Percentiles rank a stretch among this genome's conserved stretches.
These are phyloP conservation scores for Lachnellula willkommii DNA, from an alignment of 2,329 filamentous ascomycete genomes.

Conservation along the genomic window DNA sequence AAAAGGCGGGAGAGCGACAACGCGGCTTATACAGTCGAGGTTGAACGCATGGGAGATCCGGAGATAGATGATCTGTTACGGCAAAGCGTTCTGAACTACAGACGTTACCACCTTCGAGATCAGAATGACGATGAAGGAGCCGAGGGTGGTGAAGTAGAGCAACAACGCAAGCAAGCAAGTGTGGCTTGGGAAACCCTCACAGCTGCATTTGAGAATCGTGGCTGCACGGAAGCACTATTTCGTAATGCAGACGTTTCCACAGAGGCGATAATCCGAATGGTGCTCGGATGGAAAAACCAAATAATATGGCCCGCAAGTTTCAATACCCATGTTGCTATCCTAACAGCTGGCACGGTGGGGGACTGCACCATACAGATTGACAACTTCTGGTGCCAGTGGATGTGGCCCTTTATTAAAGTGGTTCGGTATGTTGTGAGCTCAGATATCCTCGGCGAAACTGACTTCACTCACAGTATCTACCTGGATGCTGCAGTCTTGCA, in stretches of 20 bases:
- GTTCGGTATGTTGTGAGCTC: slow-evolving; percentile 6
- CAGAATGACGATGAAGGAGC: not conserved
- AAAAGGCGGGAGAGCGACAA: slow-evolving; percentile 7
- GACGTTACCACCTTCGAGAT: slow-evolving; percentile 10
- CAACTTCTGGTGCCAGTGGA: slow-evolving; percentile 2
- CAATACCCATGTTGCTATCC: slow-evolving; percentile 1
- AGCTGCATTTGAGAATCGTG: slow-evolving; percentile 6
- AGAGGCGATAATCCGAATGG: slow-evolving; percentile 6
- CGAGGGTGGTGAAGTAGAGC: not conserved
- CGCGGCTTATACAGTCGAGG: slow-evolving; percentile 9
- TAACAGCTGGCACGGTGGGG: not conserved
- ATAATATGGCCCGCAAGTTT: slow-evolving; percentile 11
- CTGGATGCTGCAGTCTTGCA: slow-evolving; percentile 7
- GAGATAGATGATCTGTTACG: slow-evolving; percentile 12
- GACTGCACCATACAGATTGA: slow-evolving; percentile 5
- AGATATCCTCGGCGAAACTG: not conserved
- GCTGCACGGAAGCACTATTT: slow-evolving; percentile 6
- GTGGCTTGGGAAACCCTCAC: slow-evolving; percentile 11
- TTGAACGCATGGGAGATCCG: slow-evolving; percentile 10
- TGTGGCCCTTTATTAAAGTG: slow-evolving; percentile 16
- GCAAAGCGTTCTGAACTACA: slow-evolving; percentile 12
- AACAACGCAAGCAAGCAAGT: slow-evolving; percentile 5
- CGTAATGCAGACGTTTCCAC: not conserved
- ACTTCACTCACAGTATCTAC: slow-evolving; percentile 7
- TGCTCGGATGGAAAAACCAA: slow-evolving; percentile 8